Evolutionary conservation across 257 asterid species (phyloP).

Genomic region (Solanum tarijense): DNA sequence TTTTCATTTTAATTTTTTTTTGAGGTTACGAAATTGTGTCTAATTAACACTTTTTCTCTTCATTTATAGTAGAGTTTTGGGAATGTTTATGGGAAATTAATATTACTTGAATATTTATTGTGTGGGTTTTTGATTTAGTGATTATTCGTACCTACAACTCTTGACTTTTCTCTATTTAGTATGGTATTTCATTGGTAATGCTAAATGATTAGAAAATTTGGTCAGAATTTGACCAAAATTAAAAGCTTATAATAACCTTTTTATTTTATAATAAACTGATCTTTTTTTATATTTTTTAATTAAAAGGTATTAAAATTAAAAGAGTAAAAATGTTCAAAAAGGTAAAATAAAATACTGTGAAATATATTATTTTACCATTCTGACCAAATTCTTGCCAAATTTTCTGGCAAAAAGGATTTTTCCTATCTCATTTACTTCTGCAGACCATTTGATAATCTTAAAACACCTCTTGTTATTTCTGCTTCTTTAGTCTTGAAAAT

Average conservation of each 20-base stretch:
- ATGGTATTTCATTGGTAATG: neutral
- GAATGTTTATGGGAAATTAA: neutral
- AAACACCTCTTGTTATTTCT: neutral
- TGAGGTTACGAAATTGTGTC: neutral
- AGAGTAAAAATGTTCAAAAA: too few species aligned
- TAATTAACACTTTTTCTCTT: neutral
- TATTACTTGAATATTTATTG: neutral
- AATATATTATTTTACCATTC: too few species aligned
- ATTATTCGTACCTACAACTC: neutral
- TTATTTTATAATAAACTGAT: too few species aligned
- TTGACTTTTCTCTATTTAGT: neutral
- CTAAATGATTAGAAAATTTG: too few species aligned
- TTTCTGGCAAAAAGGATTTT: too few species aligned
- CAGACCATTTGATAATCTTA: neutral
- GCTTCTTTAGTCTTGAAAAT: neutral
- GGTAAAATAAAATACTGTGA: too few species aligned
- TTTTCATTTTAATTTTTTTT: neutral
- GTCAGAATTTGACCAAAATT: too few species aligned
- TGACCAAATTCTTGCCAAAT: too few species aligned
- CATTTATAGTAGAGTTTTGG: neutral
- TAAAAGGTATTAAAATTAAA: too few species aligned
- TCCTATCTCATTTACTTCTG: neutral
- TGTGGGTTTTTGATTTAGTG: neutral
- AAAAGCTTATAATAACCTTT: too few species aligned
- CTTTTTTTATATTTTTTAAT: accelerated